Base-by-base conservation (phyloP, 352 stramenopile genomes). In the Peronospora farinosa region DNA sequence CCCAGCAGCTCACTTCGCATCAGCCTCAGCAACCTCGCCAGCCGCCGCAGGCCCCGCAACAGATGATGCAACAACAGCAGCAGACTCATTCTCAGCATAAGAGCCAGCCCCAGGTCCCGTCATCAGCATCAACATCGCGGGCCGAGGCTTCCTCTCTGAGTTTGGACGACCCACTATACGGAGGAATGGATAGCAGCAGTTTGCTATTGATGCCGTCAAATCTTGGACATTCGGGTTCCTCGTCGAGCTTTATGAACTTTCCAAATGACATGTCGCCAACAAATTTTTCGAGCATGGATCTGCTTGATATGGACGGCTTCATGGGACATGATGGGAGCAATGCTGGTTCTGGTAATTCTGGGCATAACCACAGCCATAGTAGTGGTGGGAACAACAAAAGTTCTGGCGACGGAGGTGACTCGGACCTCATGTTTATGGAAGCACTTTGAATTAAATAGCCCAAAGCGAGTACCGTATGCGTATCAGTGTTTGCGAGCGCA, bases 361-460 rank as follows among this genome's bases (percentile, higher is more conserved):
- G 47, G n/a, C 49, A 60, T 12, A 64, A 51, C 36, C 74, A 51
- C 25, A 57, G 28, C 44, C 60, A 52, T 59, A 60, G 52, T 40
- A 45, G 47, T 50, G 61, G 41, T 15, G 57, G 47, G 37, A 60
- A 63, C 61, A 71, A 61, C 51, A 57, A 61, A 58, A 47, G 57
- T 38, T 44, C 51, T 32, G 70, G 72, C 39, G 75, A 84, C 47
- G 68, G 62, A 51, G 54, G 47, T 13, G 59, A 67, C 48, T 70
- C 69, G 31, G 76, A 89, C 53, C 60, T 89, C 37, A 85, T 88
- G 72, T 85, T 88, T 52, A 78, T 87, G 43, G 74, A 88, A 63
- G 66, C 74, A 50, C 66, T 88, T 55, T 67, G 43, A 67, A 44
- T 64, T 16, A 45, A 56, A 40, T 43, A 40, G 44, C 13, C 21